A percentile compares a stretch with the other conserved stretches of the same genome.
phyloP scores from a whole-genome alignment of 2,329 filamentous ascomycete genomes.

The Akanthomyces uredinophilus region DNA sequence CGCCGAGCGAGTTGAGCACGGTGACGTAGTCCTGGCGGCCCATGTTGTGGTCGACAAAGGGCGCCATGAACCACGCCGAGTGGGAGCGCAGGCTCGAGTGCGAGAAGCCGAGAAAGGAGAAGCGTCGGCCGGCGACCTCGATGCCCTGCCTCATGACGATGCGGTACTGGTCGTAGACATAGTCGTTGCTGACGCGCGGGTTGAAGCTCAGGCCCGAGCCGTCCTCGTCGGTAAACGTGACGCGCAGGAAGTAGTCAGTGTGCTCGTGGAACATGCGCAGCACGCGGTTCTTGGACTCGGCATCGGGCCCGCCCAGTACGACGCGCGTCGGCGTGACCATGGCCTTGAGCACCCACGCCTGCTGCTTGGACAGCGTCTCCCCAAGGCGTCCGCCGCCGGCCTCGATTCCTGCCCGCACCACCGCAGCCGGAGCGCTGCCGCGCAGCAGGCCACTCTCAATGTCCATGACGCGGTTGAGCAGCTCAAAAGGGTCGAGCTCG shows the following conservation, averaged over 20 bases:
- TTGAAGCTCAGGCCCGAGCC: constrained; percentile 59
- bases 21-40: constrained; percentile 31
- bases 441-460: constrained; percentile 35
- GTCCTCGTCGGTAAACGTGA: constrained; percentile 70
- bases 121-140: constrained; percentile 56
- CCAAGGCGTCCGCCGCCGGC: constrained; percentile 21
- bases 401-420: no score
- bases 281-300: constrained; percentile 65
- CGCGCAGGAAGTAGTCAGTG: constrained; percentile 61
- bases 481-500: constrained; percentile 32
- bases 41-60: constrained; percentile 35
- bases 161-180: constrained; percentile 57
- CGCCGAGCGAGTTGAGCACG: constrained; percentile 45
- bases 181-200: constrained; percentile 38
- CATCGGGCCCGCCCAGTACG: constrained; percentile 54
- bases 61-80: constrained; percentile 59
- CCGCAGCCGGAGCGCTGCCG: no score
- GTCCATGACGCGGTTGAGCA: constrained; percentile 36
- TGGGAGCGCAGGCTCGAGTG: constrained; percentile 71
- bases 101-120: constrained; percentile 69
- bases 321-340: constrained; percentile 56
- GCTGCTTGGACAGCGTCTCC: constrained; percentile 29
- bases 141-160: constrained; percentile 55
- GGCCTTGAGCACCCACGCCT: constrained; percentile 49
- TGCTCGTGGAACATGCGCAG: constrained; percentile 59